These are phyloP conservation scores for Pholiota molesta DNA, from an alignment of 768 basidiomycete genomes.

Conservation along the genomic window DNA sequence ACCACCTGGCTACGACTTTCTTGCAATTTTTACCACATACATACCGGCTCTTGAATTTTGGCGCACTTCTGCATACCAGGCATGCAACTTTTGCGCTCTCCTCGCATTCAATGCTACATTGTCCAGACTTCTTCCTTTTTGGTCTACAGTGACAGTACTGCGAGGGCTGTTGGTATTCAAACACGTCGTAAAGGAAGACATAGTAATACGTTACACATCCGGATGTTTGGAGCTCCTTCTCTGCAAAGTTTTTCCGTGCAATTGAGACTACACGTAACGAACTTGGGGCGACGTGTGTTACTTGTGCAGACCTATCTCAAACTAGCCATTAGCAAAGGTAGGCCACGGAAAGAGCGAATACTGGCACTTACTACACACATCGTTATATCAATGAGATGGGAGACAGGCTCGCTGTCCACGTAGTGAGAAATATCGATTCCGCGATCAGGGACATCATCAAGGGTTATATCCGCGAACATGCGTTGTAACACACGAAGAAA, in stretches of 20 bases:
- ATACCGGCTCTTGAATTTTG: conserved; percentile 14
- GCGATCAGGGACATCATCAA: too few species aligned
- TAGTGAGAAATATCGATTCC: too few species aligned
- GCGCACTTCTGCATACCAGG: conserved; percentile 18
- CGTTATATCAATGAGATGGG: too few species aligned
- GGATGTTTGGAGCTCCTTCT: conserved; percentile 12
- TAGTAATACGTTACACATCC: conserved; percentile 19
- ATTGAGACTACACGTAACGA: conserved; percentile 16
- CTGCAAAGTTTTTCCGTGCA: conserved; percentile 18
- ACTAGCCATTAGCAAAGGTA: too few species aligned
- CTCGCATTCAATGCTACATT: conserved; percentile 16
- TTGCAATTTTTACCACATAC: conserved; percentile 20
- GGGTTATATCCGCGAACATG: too few species aligned
- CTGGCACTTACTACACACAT: too few species aligned
- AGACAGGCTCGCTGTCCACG: too few species aligned
- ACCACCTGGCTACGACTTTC: conserved; percentile 15
- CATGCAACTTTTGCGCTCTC: conserved; percentile 18
- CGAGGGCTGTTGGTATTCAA: background rate
- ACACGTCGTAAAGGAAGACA: background rate
- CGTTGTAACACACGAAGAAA: too few species aligned
- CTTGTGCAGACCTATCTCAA: too few species aligned
- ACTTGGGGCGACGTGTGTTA: background rate
- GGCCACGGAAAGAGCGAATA: too few species aligned
- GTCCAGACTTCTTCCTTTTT: conserved; percentile 1
- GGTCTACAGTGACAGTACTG: conserved; percentile 1